Evolutionary conservation across 2,329 filamentous ascomycete species (phyloP), one percentile per base, ranked within the genome.

Genomic region (Xylaria polymorpha): DNA sequence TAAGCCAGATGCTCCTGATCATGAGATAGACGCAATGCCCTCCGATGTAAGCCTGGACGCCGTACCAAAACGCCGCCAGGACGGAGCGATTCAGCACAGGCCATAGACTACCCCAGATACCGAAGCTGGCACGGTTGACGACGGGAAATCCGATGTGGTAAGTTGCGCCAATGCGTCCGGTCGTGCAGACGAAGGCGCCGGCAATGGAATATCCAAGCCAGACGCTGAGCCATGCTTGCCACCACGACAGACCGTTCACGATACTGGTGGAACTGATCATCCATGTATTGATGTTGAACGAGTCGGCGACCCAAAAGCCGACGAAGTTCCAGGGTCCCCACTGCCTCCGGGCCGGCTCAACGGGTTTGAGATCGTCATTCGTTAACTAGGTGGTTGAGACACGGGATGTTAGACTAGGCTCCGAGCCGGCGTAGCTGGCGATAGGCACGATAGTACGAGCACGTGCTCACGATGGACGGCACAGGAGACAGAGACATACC

Each of bases 71-170:
- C 74, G 92, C 94, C 1, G 92, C 86, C 87, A 97, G 94, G 7
- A 89, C 93, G n/a, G 93, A 92, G 50, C 94, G 88, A 77, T 97
- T 97, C 73, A 97, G 90, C 0, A 97, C 90, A 0, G 94, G 94
- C 94, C 94, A 97, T 61, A 97, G 81, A 35, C 90, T 91, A 1
- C 94, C 94, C 92, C 92, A 97, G 65, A 97, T 92, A 15, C 94
- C 94, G 75, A 97, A 97, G 0, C 91, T 93, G 0, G 92, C 85
- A 65, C 94, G 86, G 73, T 86, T 88, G 39, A 92, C 90, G 43
- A 97, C 92, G 0, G 94, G 94, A 78, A 97, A 97, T 1, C 92
- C 92, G 72, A 97, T 93, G 79, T 97, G 94, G 79, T 97, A 97
- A 22, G 87, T 88, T 9, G 94, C 92, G 67, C 94, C 94, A 59